phyloP scores from a whole-genome alignment of 805 yeast genomes.

The baker's yeast (Saccharomyces cerevisiae) region DNA sequence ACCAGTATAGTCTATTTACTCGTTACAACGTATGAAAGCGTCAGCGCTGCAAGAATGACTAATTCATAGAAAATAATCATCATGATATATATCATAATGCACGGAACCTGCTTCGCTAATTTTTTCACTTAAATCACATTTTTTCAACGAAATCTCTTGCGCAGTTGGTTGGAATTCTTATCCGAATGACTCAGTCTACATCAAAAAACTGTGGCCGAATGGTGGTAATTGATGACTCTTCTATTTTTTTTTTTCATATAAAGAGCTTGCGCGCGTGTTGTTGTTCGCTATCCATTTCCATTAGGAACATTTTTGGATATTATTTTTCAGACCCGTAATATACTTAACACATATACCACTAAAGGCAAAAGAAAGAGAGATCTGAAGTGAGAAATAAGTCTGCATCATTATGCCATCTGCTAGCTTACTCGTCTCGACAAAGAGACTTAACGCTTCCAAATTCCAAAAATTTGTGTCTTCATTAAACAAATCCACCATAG shows the following conservation, averaged over 20 bases:
- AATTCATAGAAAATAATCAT: neutral
- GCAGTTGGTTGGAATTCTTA: neutral
- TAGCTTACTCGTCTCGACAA: conserved; percentile 22
- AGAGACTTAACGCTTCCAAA: conserved; percentile 17
- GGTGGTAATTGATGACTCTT: neutral
- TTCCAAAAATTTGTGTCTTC: conserved; percentile 13
- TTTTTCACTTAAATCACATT: conserved; percentile 11
- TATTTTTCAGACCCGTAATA: neutral
- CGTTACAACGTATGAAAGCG: neutral
- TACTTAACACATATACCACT: conserved; percentile 1
- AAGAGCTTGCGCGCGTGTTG: neutral
- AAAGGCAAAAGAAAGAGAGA: neutral
- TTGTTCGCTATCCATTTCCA: conserved; percentile 9
- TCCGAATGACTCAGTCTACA: neutral
- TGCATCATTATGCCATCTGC: conserved; percentile 19
- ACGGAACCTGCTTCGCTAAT: conserved; percentile 8
- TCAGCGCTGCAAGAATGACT: neutral
- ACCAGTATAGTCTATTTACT: neutral
- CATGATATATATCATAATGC: neutral
- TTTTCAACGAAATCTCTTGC: neutral
- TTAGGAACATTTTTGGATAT: conserved; percentile 1
- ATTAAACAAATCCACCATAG: conserved; percentile 9
- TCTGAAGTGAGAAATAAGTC: neutral
- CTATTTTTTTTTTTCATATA: neutral
- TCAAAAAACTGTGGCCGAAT: neutral